Conservation (phyloP, 2,329 filamentous ascomycete species). For the Fusarium sp. region DNA sequence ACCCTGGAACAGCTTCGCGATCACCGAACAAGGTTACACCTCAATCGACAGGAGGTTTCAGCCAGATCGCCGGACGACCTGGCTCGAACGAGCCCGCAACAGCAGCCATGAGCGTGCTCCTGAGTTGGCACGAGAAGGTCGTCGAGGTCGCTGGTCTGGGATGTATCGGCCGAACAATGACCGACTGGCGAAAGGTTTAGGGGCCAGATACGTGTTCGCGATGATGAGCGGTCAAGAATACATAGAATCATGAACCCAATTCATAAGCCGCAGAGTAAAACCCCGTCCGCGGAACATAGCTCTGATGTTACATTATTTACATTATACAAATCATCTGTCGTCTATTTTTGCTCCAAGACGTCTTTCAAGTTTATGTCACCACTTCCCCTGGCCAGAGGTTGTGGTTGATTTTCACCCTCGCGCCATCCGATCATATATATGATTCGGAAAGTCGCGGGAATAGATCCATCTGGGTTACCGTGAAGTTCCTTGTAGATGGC, state of each 20-base stretch:
- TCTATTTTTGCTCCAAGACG: slow-evolving; percentile 66
- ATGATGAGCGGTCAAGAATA: slow-evolving; percentile 28
- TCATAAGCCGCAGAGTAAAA: slow-evolving; percentile 4
- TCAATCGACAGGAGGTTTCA: slow-evolving; percentile 84
- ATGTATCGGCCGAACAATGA: slow-evolving; percentile 94
- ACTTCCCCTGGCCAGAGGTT: slow-evolving; percentile 85
- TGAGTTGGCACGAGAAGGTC: slow-evolving; percentile 99
- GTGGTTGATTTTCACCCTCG: slow-evolving; percentile 79
- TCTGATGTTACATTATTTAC: slow-evolving; percentile 29
- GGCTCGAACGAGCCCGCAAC: slow-evolving; percentile 76
- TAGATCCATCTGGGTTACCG: slow-evolving; percentile 79
- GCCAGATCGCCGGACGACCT: slow-evolving; percentile 74
- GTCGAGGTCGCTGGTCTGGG: slow-evolving; percentile 93
- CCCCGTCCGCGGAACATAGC: background rate
- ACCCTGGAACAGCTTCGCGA: slow-evolving; percentile 57
- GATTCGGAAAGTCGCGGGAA: slow-evolving; percentile 92
- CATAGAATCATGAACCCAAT: slow-evolving; percentile 36
- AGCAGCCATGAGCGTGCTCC: slow-evolving; percentile 92
- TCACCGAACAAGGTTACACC: slow-evolving; percentile 67
- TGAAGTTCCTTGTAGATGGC: slow-evolving; percentile 90
- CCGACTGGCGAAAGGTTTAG: slow-evolving; percentile 84
- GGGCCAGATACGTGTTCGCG: slow-evolving; percentile 10
- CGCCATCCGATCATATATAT: slow-evolving; percentile 99
- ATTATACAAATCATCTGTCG: slow-evolving; percentile 10
- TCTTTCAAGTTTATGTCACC: slow-evolving; percentile 92